These are phyloP conservation scores for Candida arabinofermentans DNA, from an alignment of 805 yeast species.

Conservation along the genomic window DNA sequence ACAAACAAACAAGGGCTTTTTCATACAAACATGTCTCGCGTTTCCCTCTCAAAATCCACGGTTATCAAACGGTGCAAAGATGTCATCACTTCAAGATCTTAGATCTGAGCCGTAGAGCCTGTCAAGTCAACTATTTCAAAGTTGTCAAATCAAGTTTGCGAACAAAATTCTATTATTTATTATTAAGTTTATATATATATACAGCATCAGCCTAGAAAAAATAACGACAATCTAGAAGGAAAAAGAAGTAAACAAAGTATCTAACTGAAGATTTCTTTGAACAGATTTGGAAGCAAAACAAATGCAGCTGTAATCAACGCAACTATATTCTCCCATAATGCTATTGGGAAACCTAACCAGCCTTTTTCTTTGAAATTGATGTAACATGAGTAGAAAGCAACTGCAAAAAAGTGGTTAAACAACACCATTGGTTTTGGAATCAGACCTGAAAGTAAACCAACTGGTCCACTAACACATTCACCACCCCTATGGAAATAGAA, in stretches of 20 bases:
- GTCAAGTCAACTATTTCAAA: no score
- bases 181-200: no score
- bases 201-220: no score
- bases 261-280: constrained; percentile 22
- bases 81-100: no score
- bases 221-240: no score
- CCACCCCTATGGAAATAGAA: constrained; percentile 84
- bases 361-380: constrained; percentile 68
- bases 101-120: no score
- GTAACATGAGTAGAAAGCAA: constrained; percentile 79
- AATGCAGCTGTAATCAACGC: constrained; percentile 68
- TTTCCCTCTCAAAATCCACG: no score
- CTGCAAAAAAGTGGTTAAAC: constrained; percentile 83
- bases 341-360: constrained; percentile 59
- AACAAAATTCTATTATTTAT: no score
- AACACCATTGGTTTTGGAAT: constrained; percentile 69
- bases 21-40: no score
- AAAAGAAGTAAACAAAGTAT: background rate
- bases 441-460: constrained; percentile 78
- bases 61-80: no score
- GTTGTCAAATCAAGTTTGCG: no score
- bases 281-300: constrained; percentile 77
- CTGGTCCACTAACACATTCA: constrained; percentile 69
- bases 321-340: constrained; percentile 63
- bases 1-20: no score